A percentile compares a stretch with the other conserved stretches of the same genome.
Evolutionary conservation across 257 asterid genomes (phyloP).

Genomic region (Osmanthus fragrans): DNA sequence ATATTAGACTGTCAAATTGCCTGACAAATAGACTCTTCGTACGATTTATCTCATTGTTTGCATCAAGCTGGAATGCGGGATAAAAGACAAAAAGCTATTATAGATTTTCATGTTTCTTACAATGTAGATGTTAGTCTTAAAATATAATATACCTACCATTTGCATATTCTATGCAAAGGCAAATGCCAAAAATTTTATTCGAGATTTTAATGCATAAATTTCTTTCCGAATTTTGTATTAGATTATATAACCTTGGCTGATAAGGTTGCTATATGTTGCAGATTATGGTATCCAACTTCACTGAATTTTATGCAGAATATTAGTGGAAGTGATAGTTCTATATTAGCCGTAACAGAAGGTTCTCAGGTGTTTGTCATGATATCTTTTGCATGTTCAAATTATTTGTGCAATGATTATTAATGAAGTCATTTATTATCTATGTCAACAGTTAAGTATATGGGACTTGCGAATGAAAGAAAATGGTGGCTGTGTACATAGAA

Average conservation of each 20-base stretch:
- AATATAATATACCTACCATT: background rate
- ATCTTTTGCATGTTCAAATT: slow-evolving; percentile 15
- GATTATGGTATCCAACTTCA: slow-evolving; percentile 86
- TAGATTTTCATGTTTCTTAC: background rate
- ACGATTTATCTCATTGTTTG: background rate
- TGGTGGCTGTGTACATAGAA: slow-evolving; percentile 86
- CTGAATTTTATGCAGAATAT: slow-evolving; percentile 54
- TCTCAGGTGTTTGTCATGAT: slow-evolving; percentile 56
- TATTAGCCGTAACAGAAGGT: slow-evolving; percentile 83
- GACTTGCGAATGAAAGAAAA: slow-evolving; percentile 85
- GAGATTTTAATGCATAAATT: slow-evolving; percentile 3
- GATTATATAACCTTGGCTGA: slow-evolving; percentile 23
- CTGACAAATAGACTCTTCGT: background rate
- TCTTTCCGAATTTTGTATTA: background rate
- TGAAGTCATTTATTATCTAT: background rate
- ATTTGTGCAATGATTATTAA: background rate
- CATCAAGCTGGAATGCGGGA: background rate
- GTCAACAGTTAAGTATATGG: slow-evolving; percentile 74
- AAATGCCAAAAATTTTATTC: background rate
- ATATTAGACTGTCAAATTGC: background rate
- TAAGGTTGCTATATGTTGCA: slow-evolving; percentile 32
- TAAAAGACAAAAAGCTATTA: background rate
- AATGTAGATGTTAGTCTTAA: background rate
- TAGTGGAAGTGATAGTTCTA: slow-evolving; percentile 55
- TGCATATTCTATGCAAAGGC: background rate